Conservation (phyloP, 805 yeast species). For the Wickerhamiella bombiphila region DNA sequence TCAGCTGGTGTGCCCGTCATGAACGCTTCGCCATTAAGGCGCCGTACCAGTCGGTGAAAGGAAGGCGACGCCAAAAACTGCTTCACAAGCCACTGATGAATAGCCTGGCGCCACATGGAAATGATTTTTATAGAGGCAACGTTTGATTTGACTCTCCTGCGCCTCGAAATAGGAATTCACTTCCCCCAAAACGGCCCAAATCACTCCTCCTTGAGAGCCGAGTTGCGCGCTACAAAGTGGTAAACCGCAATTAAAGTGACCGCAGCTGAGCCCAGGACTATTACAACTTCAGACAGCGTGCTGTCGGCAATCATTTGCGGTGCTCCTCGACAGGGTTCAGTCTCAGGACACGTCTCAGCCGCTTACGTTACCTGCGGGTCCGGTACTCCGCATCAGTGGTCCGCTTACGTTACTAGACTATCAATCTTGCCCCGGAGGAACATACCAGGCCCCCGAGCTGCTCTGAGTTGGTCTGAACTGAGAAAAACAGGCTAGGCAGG, state of each 20-base stretch:
- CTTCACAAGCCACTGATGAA: conserved; percentile 16
- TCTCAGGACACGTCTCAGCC: too few relatives aligned
- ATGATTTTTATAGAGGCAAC: conserved; percentile 1
- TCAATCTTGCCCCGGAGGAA: too few relatives aligned
- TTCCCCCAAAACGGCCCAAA: neutral
- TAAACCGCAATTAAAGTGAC: conserved; percentile 57
- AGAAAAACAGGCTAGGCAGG: too few relatives aligned
- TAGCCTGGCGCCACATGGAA: conserved; percentile 15
- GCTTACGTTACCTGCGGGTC: too few relatives aligned
- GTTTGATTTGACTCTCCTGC: neutral
- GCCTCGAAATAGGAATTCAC: too few relatives aligned
- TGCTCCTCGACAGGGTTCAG: too few relatives aligned
- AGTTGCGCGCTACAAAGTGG: conserved; percentile 47
- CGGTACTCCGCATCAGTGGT: too few relatives aligned
- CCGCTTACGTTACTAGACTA: too few relatives aligned
- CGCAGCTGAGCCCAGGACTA: conserved; percentile 58
- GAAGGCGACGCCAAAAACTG: conserved; percentile 16
- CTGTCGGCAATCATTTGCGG: conserved; percentile 76
- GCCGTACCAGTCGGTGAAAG: conserved; percentile 18
- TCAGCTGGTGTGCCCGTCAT: conserved; percentile 8
- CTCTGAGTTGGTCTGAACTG: too few relatives aligned
- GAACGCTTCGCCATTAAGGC: conserved; percentile 15
- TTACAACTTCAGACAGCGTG: conserved; percentile 60
- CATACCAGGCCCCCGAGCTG: too few relatives aligned
- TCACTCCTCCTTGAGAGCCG: neutral